Evolutionary conservation across 2,329 filamentous ascomycete genomes (phyloP).

Genomic region (Xylaria sp.): DNA sequence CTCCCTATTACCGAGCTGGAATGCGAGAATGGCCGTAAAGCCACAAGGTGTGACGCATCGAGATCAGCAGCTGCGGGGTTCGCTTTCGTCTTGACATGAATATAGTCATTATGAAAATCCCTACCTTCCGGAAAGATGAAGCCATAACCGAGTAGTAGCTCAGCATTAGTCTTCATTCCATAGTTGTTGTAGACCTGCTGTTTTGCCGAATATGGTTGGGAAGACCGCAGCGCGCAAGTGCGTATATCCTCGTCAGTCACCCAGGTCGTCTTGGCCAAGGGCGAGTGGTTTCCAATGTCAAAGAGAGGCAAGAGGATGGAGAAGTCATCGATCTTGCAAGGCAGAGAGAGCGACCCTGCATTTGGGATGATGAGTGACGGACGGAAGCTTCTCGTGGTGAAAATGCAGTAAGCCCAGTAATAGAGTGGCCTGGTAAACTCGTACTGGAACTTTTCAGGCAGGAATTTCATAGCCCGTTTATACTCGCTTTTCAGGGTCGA

Average conservation of each 20-base stretch:
- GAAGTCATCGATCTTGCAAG: constrained; percentile 66
- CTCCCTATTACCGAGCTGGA: constrained; percentile 60
- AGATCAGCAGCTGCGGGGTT: constrained; percentile 46
- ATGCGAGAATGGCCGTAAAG: constrained; percentile 60
- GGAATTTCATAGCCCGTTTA: constrained; percentile 54
- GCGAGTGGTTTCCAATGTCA: constrained; percentile 78
- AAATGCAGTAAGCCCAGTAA: constrained; percentile 72
- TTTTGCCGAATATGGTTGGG: constrained; percentile 59
- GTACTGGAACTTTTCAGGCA: constrained; percentile 50
- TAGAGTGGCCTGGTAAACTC: constrained; percentile 64
- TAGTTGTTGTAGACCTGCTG: constrained; percentile 71
- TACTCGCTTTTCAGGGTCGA: constrained; percentile 60
- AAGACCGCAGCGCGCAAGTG: constrained; percentile 57
- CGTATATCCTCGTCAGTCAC: constrained; percentile 55
- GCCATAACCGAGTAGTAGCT: constrained; percentile 72
- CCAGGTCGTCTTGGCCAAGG: constrained; percentile 67
- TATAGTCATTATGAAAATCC: constrained; percentile 68
- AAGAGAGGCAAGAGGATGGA: constrained; percentile 76
- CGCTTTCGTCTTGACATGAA: constrained; percentile 64
- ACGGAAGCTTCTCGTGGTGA: constrained; percentile 73
- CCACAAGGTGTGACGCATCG: constrained; percentile 57
- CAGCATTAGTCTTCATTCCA: constrained; percentile 77
- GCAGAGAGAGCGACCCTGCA: constrained; percentile 48
- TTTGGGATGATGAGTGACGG: constrained; percentile 66
- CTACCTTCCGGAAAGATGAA: constrained; percentile 64